phyloP scores from a whole-genome alignment of 164 flowering plant genomes.

The Pachysandra terminalis region DNA sequence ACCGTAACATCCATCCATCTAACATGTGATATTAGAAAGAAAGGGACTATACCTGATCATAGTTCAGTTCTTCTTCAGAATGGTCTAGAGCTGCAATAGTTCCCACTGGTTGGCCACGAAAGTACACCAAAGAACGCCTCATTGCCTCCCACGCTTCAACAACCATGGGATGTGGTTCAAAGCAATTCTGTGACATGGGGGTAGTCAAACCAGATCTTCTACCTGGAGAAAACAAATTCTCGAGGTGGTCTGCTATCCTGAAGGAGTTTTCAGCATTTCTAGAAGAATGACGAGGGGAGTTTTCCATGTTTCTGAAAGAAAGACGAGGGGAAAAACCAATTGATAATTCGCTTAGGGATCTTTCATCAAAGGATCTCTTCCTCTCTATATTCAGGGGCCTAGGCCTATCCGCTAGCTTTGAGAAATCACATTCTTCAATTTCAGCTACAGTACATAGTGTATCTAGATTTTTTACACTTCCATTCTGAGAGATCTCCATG shows the following conservation, averaged over 20 bases:
- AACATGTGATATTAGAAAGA: neutral
- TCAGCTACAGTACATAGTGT: slow-evolving; percentile 22
- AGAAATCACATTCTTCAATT: slow-evolving; percentile 50
- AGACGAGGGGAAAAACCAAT: slow-evolving; percentile 34
- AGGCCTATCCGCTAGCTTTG: slow-evolving; percentile 42
- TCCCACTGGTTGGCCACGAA: slow-evolving; percentile 81
- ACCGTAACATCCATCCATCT: no score
- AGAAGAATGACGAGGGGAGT: slow-evolving; percentile 30
- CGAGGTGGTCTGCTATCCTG: slow-evolving; percentile 32
- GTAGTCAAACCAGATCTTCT: slow-evolving; percentile 43
- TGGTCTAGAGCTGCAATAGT: slow-evolving; percentile 83
- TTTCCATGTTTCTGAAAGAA: no score
- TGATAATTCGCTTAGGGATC: slow-evolving; percentile 48
- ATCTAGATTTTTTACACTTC: slow-evolving; percentile 21
- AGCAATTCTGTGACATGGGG: slow-evolving; percentile 36
- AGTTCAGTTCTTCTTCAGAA: slow-evolving; percentile 71
- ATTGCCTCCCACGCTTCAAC: slow-evolving; percentile 82
- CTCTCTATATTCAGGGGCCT: slow-evolving; percentile 54
- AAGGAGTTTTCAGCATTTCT: slow-evolving; percentile 30
- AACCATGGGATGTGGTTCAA: slow-evolving; percentile 62
- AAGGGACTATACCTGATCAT: slow-evolving; percentile 64
- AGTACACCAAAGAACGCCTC: slow-evolving; percentile 62
- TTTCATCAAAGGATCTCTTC: slow-evolving; percentile 57
- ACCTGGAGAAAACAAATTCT: slow-evolving; percentile 41
- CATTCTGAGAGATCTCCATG: slow-evolving; percentile 34